Percentiles rank a stretch among this genome's conserved stretches.
Conservation (phyloP, 768 basidiomycete species). For the Exsudoporus frostii region DNA sequence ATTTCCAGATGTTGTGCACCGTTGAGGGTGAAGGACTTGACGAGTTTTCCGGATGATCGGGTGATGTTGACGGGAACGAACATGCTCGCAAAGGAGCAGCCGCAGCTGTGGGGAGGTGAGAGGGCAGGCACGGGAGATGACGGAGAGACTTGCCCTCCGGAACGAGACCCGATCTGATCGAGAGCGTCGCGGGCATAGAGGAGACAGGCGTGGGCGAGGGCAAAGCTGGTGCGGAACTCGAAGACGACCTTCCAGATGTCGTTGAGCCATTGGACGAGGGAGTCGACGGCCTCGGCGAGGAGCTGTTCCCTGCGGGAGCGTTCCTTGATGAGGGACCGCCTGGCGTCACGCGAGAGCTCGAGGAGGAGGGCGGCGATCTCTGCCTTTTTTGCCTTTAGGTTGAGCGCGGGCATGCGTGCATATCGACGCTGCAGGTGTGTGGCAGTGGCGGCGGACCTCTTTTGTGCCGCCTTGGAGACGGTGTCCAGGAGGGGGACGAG, state of each 20-base stretch:
- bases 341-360: conserved; percentile 52
- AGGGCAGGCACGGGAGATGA: conserved; percentile 12
- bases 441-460: conserved; percentile 41
- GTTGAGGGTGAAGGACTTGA: conserved; percentile 48
- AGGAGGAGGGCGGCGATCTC: conserved; percentile 53
- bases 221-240: conserved; percentile 53
- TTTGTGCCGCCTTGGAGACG: conserved; percentile 36
- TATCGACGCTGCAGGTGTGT: conserved; percentile 38
- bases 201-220: conserved; percentile 53
- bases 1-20: conserved; percentile 47
- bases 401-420: conserved; percentile 44
- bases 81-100: conserved; percentile 47
- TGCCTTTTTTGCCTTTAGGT: conserved; percentile 50
- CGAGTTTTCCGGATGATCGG: conserved; percentile 38
- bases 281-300: conserved; percentile 52
- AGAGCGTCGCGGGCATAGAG: conserved; percentile 49
- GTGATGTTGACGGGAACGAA: conserved; percentile 46
- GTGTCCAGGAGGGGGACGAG: conserved; percentile 48
- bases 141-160: conserved; percentile 32
- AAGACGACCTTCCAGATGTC: conserved; percentile 63
- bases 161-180: conserved; percentile 39
- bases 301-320: conserved; percentile 53
- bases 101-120: conserved; percentile 42
- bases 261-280: conserved; percentile 54
- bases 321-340: conserved; percentile 51